phyloP scores from a whole-genome alignment of 768 basidiomycete species.

The Grammothele lineata region DNA sequence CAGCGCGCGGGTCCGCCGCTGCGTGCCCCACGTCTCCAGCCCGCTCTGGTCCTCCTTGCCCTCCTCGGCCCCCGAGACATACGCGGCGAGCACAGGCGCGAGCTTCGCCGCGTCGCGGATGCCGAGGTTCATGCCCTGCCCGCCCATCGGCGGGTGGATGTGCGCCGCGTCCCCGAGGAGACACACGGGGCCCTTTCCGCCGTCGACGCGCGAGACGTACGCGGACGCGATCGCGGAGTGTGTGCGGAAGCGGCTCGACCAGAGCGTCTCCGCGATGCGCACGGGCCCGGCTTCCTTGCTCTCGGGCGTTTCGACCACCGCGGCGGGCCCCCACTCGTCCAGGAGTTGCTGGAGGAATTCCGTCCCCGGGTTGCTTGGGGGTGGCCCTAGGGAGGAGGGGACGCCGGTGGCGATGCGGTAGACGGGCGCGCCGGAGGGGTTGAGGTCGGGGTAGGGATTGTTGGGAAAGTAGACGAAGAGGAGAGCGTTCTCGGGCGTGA shows the following conservation, averaged over 20 bases:
- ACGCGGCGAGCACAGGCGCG: slow-evolving; percentile 38
- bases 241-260: slow-evolving; percentile 46
- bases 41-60: slow-evolving; percentile 6
- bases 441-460: slow-evolving; percentile 19
- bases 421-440: slow-evolving; percentile 15
- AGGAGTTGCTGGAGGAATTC: slow-evolving; percentile 43
- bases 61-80: slow-evolving; percentile 18
- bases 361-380: slow-evolving; percentile 33
- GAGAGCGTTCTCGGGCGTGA: slow-evolving; percentile 30
- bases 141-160: slow-evolving; percentile 51
- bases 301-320: slow-evolving; percentile 28
- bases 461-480: slow-evolving; percentile 34
- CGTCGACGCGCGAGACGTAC: slow-evolving; percentile 28
- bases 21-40: slow-evolving; percentile 30
- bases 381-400: slow-evolving; percentile 29
- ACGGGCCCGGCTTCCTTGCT: slow-evolving; percentile 27
- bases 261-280: slow-evolving; percentile 34
- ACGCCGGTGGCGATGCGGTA: slow-evolving; percentile 41
- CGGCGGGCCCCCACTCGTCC: slow-evolving; percentile 34
- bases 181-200: slow-evolving; percentile 15
- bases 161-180: slow-evolving; percentile 47
- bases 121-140: slow-evolving; percentile 58
- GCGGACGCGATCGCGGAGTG: slow-evolving; percentile 40
- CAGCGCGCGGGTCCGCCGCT: slow-evolving; percentile 37
- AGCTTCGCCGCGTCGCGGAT: slow-evolving; percentile 49